These are phyloP conservation scores for Backusella luteola DNA, from an alignment of 192 early-diverging fungal genomes.

Conservation along the genomic window DNA sequence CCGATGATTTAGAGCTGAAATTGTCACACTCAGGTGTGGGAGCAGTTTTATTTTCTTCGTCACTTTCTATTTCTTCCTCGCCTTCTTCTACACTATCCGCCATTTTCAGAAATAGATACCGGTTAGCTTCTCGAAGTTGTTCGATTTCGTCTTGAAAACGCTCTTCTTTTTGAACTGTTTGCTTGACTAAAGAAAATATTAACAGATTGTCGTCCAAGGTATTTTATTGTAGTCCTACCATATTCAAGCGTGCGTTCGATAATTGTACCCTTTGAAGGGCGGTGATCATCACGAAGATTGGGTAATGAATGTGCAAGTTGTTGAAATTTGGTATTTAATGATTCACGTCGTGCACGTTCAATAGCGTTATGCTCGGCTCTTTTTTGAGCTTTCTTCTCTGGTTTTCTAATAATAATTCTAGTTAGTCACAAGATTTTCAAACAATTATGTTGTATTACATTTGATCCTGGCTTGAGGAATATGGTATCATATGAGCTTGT, in stretches of 20 bases:
- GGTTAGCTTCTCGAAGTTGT: conserved; percentile 8
- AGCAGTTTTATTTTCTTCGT: background rate
- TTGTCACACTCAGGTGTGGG: background rate
- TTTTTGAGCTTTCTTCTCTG: conserved; percentile 18
- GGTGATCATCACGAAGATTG: conserved; percentile 60
- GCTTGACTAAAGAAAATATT: conserved; percentile 18
- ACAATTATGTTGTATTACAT: background rate
- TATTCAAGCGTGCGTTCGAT: conserved; percentile 73
- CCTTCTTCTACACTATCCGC: background rate
- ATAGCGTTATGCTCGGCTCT: conserved; percentile 80
- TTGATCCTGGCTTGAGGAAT: background rate
- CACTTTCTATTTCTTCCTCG: conserved; percentile 9
- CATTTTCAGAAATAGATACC: background rate
- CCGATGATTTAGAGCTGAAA: background rate
- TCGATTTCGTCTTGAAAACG: conserved; percentile 17
- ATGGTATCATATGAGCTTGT: background rate
- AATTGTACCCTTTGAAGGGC: conserved; percentile 76
- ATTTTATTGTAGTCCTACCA: conserved; percentile 15
- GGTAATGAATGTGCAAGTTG: conserved; percentile 75
- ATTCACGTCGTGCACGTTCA: conserved; percentile 76
- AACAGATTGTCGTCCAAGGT: background rate
- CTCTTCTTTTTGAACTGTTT: conserved; percentile 18
- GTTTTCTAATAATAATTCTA: conserved; percentile 1
- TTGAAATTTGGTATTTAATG: conserved; percentile 76
- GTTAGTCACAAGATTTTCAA: background rate